Conservation (phyloP, 306 rosid genomes). For the Potentilla sterilis region DNA sequence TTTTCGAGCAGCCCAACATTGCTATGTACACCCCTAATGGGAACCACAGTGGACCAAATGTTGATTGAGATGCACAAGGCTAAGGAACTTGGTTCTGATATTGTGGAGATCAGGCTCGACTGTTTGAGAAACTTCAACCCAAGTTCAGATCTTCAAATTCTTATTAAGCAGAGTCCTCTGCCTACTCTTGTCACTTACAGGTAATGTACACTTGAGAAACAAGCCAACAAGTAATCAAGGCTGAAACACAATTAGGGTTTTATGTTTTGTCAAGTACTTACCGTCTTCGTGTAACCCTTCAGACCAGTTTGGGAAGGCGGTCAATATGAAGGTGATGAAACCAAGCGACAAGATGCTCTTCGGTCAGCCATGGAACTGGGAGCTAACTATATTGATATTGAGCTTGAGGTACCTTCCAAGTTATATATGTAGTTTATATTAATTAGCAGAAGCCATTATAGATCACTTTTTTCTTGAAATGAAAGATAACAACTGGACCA, state of each 20-base stretch:
- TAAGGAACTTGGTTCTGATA: conserved; percentile 40
- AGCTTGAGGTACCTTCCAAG: conserved; percentile 36
- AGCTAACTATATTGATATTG: conserved; percentile 42
- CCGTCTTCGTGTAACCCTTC: neutral
- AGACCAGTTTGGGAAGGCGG: conserved; percentile 50
- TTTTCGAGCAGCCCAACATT: conserved; percentile 33
- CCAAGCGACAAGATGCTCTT: conserved; percentile 39
- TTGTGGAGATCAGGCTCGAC: conserved; percentile 49
- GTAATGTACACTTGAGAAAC: conserved; percentile 7
- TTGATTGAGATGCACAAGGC: conserved; percentile 42
- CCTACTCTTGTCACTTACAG: conserved; percentile 49
- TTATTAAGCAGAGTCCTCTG: conserved; percentile 37
- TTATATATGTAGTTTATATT: neutral
- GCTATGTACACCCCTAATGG: conserved; percentile 41
- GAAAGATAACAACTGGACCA: neutral
- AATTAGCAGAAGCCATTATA: neutral
- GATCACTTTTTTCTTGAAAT: neutral
- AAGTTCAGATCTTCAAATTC: conserved; percentile 31
- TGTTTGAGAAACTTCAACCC: conserved; percentile 37
- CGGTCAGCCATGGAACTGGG: conserved; percentile 44
- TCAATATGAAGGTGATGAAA: conserved; percentile 46
- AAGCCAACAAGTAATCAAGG: neutral
- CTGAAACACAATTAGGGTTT: neutral
- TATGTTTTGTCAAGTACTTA: conserved; percentile 3
- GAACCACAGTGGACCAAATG: conserved; percentile 35